Conservation (phyloP, 1,139 yeast genomes). For the Hemisphaericaspora lyxosophila region DNA sequence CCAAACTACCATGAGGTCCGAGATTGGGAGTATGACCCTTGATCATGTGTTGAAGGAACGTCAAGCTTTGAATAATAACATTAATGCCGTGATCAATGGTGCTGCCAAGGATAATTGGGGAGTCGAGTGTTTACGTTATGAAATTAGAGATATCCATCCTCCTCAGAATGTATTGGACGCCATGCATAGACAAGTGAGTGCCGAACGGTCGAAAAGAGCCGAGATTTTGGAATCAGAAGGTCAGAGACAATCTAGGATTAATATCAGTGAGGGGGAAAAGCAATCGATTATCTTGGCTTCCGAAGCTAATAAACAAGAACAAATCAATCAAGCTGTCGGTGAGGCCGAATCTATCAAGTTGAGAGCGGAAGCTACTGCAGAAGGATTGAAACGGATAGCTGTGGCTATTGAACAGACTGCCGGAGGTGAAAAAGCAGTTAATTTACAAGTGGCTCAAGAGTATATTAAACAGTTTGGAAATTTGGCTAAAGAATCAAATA, state of each 20-base stretch:
- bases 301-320: conserved; percentile 64
- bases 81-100: conserved; percentile 76
- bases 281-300: conserved; percentile 67
- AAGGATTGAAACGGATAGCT: conserved; percentile 65
- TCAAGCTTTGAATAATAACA: conserved; percentile 67
- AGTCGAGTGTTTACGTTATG: conserved; percentile 78
- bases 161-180: conserved; percentile 86
- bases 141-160: conserved; percentile 85
- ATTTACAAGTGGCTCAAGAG: conserved; percentile 78
- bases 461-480: conserved; percentile 81
- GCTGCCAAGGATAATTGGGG: conserved; percentile 86
- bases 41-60: conserved; percentile 79
- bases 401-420: conserved; percentile 65
- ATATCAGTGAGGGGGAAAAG: conserved; percentile 81
- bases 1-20: conserved; percentile 88
- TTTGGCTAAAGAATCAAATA: conserved; percentile 78
- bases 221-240: conserved; percentile 88
- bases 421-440: conserved; percentile 73
- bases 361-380: conserved; percentile 76
- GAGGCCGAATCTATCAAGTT: conserved; percentile 67
- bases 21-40: conserved; percentile 78
- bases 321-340: conserved; percentile 66
- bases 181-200: conserved; percentile 87
- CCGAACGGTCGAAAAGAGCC: conserved; percentile 83
- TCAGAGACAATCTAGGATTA: conserved; percentile 72